phyloP scores from a whole-genome alignment of 805 yeast genomes.

The Starmerella sirachaensis region DNA sequence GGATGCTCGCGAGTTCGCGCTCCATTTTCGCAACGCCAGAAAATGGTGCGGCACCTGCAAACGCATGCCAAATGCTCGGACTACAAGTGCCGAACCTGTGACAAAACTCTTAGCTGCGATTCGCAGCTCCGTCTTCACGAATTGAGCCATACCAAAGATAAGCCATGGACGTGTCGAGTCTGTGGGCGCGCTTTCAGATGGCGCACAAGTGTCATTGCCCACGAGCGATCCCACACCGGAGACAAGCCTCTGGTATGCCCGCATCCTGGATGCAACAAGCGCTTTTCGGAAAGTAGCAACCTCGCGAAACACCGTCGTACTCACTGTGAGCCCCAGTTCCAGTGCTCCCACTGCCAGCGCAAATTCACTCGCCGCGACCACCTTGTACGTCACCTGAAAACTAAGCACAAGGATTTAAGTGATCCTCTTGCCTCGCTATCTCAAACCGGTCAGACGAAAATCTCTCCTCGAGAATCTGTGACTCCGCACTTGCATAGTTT shows the following conservation, averaged over 20 bases:
- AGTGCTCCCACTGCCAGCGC: constrained; percentile 18
- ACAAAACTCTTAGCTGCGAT: constrained; percentile 62
- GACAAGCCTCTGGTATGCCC: constrained; percentile 75
- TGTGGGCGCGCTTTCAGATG: constrained; percentile 78
- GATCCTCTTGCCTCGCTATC: too few species aligned
- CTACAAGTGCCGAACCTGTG: constrained; percentile 56
- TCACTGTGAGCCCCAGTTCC: constrained; percentile 35
- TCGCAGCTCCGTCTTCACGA: constrained; percentile 68
- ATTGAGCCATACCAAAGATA: constrained; percentile 81
- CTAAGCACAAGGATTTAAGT: too few species aligned
- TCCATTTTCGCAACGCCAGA: constrained; percentile 72
- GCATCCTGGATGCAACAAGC: constrained; percentile 67
- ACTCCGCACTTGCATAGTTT: not conserved
- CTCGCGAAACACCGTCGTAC: constrained; percentile 76
- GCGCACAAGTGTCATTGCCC: constrained; percentile 70
- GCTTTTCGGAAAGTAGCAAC: constrained; percentile 82
- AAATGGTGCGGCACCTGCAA: constrained; percentile 72
- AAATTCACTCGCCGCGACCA: constrained; percentile 23
- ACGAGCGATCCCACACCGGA: constrained; percentile 77
- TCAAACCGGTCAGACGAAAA: too few species aligned
- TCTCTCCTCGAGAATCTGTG: too few species aligned
- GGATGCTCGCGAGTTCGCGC: constrained; percentile 54
- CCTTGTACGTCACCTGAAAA: constrained; percentile 21
- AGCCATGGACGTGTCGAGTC: constrained; percentile 60
- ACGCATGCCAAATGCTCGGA: constrained; percentile 83